These are phyloP conservation scores for Francoa sonchifolia DNA, from an alignment of 441 rosid species.

Conservation along the genomic window DNA sequence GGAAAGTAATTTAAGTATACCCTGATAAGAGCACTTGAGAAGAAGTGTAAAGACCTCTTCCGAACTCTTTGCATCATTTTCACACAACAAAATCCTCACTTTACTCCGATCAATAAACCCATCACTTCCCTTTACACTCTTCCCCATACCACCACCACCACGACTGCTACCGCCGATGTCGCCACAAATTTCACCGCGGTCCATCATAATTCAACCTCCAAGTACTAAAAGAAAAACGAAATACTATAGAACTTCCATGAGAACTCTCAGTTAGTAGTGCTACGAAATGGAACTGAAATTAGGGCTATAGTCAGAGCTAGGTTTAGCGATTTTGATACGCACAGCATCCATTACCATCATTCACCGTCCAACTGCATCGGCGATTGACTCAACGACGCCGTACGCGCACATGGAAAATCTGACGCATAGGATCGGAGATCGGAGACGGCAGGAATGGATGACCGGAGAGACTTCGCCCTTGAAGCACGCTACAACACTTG, in stretches of 20 bases:
- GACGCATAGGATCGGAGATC: too few relatives aligned
- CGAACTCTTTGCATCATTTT: constrained; percentile 12
- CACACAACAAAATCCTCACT: constrained; percentile 20
- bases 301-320: background rate
- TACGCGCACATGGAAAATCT: too few relatives aligned
- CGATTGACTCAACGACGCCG: too few relatives aligned
- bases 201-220: background rate
- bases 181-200: background rate
- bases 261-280: background rate
- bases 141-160: too few relatives aligned
- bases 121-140: constrained; percentile 13
- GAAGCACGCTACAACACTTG: too few relatives aligned
- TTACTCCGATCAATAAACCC: constrained; percentile 21
- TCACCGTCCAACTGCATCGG: background rate
- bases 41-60: constrained; percentile 16
- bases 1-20: constrained; percentile 5
- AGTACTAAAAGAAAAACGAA: background rate
- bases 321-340: background rate
- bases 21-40: constrained; percentile 17
- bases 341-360: background rate
- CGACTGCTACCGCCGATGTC: background rate
- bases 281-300: background rate
- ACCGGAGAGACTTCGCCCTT: too few relatives aligned
- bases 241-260: background rate
- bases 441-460: too few relatives aligned